Conservation (phyloP, 495 filamentous ascomycete genomes). For the Hypoxylon cercidicola region DNA sequence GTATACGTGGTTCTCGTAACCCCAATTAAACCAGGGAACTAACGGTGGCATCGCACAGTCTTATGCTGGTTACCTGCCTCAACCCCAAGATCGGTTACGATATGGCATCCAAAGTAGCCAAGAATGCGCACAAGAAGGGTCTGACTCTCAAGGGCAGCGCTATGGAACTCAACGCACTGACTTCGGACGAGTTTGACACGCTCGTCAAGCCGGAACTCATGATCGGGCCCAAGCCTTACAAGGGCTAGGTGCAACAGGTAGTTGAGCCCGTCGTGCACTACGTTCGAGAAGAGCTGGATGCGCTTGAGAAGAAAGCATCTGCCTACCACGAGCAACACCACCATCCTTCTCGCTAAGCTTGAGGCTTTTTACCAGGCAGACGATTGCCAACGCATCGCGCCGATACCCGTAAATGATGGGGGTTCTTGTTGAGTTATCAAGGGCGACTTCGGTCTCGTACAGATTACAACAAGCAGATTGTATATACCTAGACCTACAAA, state of each 20-base stretch:
- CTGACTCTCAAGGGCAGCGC: conserved; percentile 91
- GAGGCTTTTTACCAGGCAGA: not conserved
- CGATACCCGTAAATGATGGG: not conserved
- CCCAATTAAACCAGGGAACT: conserved; percentile 6
- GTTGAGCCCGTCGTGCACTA: conserved; percentile 40
- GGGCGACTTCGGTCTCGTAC: conserved; percentile 22
- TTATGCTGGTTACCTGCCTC: conserved; percentile 98
- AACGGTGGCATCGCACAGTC: conserved; percentile 57
- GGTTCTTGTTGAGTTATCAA: conserved; percentile 10
- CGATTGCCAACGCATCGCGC: conserved; percentile 4
- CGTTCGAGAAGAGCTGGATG: conserved; percentile 36
- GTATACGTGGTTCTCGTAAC: conserved; percentile 33
- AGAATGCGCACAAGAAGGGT: conserved; percentile 99
- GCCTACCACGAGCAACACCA: conserved; percentile 21
- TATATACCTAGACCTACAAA: conserved; percentile 41
- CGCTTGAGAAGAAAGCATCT: conserved; percentile 32
- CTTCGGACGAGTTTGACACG: conserved; percentile 89
- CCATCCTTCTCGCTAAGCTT: conserved; percentile 17
- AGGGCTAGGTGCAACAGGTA: conserved; percentile 45
- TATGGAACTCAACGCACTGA: conserved; percentile 91
- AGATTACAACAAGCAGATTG: conserved; percentile 18
- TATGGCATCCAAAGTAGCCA: conserved; percentile 96
- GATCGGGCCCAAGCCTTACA: conserved; percentile 79
- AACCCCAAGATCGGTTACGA: conserved; percentile 99
- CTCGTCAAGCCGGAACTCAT: conserved; percentile 96